Percentiles rank a stretch among this genome's conserved stretches.
These are phyloP conservation scores for Exophiala oligosperma DNA, from an alignment of 2,329 filamentous ascomycete genomes.

Conservation along the genomic window DNA sequence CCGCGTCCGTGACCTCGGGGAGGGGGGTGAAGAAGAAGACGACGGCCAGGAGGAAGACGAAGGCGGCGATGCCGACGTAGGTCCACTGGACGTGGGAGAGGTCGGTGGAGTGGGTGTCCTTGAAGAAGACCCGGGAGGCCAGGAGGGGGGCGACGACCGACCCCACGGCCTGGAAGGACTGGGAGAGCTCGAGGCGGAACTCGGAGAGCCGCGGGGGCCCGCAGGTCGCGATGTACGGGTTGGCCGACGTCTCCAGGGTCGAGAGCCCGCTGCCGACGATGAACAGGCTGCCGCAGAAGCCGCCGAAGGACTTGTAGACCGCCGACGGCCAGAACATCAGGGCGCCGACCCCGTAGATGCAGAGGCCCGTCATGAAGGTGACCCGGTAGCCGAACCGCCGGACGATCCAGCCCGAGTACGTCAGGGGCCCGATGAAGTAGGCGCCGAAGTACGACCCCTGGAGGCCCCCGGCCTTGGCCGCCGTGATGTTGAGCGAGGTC, in stretches of 20 bases:
- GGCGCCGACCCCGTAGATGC: conserved; percentile 69
- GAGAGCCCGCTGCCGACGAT: conserved; percentile 72
- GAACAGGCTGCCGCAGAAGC: conserved; percentile 69
- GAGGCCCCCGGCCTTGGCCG: conserved; percentile 60
- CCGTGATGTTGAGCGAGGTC: conserved; percentile 54
- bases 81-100: conserved; percentile 74
- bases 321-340: conserved; percentile 85
- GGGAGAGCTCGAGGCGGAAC: conserved; percentile 74
- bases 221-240: conserved; percentile 74
- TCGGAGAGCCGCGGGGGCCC: conserved; percentile 75
- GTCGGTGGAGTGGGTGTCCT: conserved; percentile 58
- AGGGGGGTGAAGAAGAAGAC: conserved; percentile 68
- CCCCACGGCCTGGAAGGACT: conserved; percentile 75
- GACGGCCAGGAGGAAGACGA: conserved; percentile 65
- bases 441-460: conserved; percentile 66
- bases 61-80: conserved; percentile 75
- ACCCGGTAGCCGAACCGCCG: conserved; percentile 69
- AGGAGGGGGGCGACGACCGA: conserved; percentile 73
- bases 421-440: conserved; percentile 55
- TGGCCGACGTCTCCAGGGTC: conserved; percentile 74
- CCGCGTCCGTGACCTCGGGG: conserved; percentile 70
- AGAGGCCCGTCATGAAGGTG: conserved; percentile 74
- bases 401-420: conserved; percentile 61
- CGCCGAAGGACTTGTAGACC: conserved; percentile 69
- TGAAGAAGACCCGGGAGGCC: conserved; percentile 66